Evolutionary conservation across 495 filamentous ascomycete species (phyloP).

Genomic region (Darksidea phi): DNA sequence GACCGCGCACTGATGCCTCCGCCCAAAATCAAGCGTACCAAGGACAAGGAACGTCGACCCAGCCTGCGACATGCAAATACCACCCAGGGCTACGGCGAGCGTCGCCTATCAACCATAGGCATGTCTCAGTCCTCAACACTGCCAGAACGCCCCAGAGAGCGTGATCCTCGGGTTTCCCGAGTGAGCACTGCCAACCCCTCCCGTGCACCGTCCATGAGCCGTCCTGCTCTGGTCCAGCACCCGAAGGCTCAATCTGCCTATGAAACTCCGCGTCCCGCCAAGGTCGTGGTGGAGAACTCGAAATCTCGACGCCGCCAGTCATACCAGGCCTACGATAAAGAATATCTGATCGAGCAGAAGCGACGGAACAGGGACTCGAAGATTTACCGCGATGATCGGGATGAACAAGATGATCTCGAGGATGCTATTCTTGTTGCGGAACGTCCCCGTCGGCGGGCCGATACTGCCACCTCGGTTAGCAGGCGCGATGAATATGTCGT

Average conservation of each 20-base stretch:
- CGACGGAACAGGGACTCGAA: constrained; percentile 4
- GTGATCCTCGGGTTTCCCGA: constrained; percentile 17
- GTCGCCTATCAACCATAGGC: neutral
- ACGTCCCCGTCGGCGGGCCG: constrained; percentile 14
- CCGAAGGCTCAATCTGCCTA: constrained; percentile 19
- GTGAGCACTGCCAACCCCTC: constrained; percentile 10
- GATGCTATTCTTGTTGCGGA: constrained; percentile 2
- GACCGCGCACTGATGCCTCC: constrained; percentile 26
- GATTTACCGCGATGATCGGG: constrained; percentile 11
- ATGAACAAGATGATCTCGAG: neutral
- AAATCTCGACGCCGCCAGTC: constrained; percentile 19
- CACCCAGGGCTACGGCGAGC: constrained; percentile 9
- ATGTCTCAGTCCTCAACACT: constrained; percentile 26
- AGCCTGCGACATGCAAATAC: constrained; percentile 26
- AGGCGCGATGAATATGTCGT: constrained; percentile 18
- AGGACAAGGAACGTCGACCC: constrained; percentile 9
- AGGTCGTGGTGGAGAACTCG: constrained; percentile 19
- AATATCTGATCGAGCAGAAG: constrained; percentile 8
- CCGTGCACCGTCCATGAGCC: constrained; percentile 9
- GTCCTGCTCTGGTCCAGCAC: constrained; percentile 17
- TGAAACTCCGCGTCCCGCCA: constrained; percentile 15
- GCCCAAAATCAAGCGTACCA: constrained; percentile 4
- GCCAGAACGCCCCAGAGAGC: constrained; percentile 18
- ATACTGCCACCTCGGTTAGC: constrained; percentile 7
- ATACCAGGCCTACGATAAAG: constrained; percentile 1